These are phyloP conservation scores for Drechmeria coniospora DNA, from an alignment of 2,329 filamentous ascomycete genomes.

Conservation along the genomic window DNA sequence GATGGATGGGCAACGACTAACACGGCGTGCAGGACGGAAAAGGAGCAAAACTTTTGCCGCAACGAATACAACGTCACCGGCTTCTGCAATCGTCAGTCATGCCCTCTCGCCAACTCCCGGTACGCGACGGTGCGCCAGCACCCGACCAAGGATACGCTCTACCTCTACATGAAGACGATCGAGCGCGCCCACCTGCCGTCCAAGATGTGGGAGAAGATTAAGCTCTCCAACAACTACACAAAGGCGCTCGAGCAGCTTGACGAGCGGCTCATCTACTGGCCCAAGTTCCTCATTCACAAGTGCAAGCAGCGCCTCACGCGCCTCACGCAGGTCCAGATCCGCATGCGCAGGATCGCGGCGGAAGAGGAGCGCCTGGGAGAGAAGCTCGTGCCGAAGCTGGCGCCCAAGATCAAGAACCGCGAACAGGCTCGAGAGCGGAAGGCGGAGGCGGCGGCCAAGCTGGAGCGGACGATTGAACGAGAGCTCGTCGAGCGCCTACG, in stretches of 20 bases:
- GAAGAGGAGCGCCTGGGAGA: constrained; percentile 86
- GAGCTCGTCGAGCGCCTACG: constrained; percentile 84
- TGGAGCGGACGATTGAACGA: constrained; percentile 89
- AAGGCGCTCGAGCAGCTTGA: constrained; percentile 82
- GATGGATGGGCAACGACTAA: not conserved
- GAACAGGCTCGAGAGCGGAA: constrained; percentile 65
- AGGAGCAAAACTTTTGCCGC: constrained; percentile 84
- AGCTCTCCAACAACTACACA: constrained; percentile 77
- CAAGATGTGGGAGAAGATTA: constrained; percentile 90
- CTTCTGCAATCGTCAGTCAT: constrained; percentile 74
- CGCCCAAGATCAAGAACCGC: constrained; percentile 71
- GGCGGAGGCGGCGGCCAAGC: constrained; percentile 72
- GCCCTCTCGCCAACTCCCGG: constrained; percentile 77
- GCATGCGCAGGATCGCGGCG: constrained; percentile 63
- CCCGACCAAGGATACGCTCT: constrained; percentile 66
- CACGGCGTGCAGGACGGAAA: constrained; percentile 46
- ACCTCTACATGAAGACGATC: constrained; percentile 93
- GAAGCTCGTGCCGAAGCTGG: constrained; percentile 72
- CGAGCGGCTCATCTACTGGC: constrained; percentile 77
- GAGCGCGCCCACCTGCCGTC: constrained; percentile 78
- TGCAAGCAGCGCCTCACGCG: constrained; percentile 92
- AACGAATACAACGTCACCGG: constrained; percentile 84
- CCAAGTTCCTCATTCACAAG: constrained; percentile 84
- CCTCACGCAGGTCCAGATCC: constrained; percentile 79
- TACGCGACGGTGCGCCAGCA: constrained; percentile 86